Percentiles rank a stretch among this genome's conserved stretches.
phyloP scores from a whole-genome alignment of 2,329 filamentous ascomycete genomes.

The Trichophyton mentagrophytes region DNA sequence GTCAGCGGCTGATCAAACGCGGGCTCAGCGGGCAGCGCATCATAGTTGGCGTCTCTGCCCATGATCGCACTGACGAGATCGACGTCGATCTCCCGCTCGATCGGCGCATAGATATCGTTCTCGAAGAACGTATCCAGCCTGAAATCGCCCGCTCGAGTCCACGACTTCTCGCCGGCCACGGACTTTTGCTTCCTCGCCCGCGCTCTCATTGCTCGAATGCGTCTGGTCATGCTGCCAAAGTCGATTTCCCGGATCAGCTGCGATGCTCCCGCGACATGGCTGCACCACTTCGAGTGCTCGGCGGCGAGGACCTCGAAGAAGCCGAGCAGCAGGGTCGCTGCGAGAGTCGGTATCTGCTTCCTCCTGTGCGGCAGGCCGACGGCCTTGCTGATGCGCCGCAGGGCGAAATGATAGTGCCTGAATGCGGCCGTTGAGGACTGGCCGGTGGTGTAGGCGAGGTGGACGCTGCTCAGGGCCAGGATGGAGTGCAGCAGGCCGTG shows the following conservation, averaged over 20 bases:
- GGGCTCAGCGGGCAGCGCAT: slow-evolving; percentile 32
- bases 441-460: slow-evolving; percentile 70
- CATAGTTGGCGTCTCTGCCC: slow-evolving; percentile 46
- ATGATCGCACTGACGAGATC: slow-evolving; percentile 46
- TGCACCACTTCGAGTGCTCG: slow-evolving; percentile 92
- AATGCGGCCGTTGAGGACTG: slow-evolving; percentile 65
- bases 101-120: slow-evolving; percentile 31
- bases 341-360: slow-evolving; percentile 68
- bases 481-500: slow-evolving; percentile 85
- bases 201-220: slow-evolving; percentile 54
- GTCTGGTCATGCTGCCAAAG: slow-evolving; percentile 57
- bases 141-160: slow-evolving; percentile 13
- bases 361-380: slow-evolving; percentile 58
- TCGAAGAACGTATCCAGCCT: slow-evolving; percentile 28
- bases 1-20: slow-evolving; percentile 27
- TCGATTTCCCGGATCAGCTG: slow-evolving; percentile 75
- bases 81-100: slow-evolving; percentile 41
- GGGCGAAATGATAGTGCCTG: slow-evolving; percentile 80
- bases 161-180: slow-evolving; percentile 15
- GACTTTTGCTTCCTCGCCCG: slow-evolving; percentile 27
- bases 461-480: slow-evolving; percentile 71
- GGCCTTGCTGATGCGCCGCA: slow-evolving; percentile 64
- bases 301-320: slow-evolving; percentile 94
- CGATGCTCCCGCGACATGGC: slow-evolving; percentile 72
- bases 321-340: slow-evolving; percentile 69